Evolutionary conservation across 2,329 filamentous ascomycete species (phyloP), one percentile per base, ranked within the genome.

Genomic region (Botryotinia globosa): DNA sequence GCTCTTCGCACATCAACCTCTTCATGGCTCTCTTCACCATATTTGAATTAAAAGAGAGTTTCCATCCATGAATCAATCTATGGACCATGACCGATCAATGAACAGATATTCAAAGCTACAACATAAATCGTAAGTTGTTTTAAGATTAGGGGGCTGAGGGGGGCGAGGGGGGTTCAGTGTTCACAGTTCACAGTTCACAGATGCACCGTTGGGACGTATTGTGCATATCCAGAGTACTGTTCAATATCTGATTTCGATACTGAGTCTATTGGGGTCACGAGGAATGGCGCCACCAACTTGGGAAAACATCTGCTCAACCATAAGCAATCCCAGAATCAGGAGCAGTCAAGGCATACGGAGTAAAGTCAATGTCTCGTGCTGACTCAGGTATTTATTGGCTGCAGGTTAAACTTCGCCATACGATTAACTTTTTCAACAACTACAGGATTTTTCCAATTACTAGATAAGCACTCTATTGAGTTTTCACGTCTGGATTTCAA

Each of bases 11-110:
- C 39, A 42, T 68, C 48, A 56, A 68, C 45, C 48, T 56, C 64
- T 66, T 48, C 48, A 18, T 12, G 34, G 25, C 48, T 32, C 65
- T 56, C 37, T 25, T 42, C 48, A 42, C 65, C 18, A 32, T 8
- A 39, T 56, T 44, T 14, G 37, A 68, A 32, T 56, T 51, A 56
- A 68, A 68, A 68, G 65, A 68, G 65, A 68, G 65, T 68, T 68
- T 68, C 9, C 39, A 61, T 39, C 58, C 12, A 61, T 61, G 58
- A 61, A 39, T 61, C 34, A 56, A 54, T 67, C 18, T n/a, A n/a
- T n/a, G n/a, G n/a, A n/a, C n/a, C 34, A 42, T 56, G 65, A 68
- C 51, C 37, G 48, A 56, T 68, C 34, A 42, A 32, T 56, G 34
- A 56, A 68, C 34, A 68, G n/a, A 56, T 68, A 34, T 58, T 44